A percentile compares a stretch with the other conserved stretches of the same genome.
These are phyloP conservation scores for Cornus kousa DNA, from an alignment of 148 eudicot species.

Conservation along the genomic window DNA sequence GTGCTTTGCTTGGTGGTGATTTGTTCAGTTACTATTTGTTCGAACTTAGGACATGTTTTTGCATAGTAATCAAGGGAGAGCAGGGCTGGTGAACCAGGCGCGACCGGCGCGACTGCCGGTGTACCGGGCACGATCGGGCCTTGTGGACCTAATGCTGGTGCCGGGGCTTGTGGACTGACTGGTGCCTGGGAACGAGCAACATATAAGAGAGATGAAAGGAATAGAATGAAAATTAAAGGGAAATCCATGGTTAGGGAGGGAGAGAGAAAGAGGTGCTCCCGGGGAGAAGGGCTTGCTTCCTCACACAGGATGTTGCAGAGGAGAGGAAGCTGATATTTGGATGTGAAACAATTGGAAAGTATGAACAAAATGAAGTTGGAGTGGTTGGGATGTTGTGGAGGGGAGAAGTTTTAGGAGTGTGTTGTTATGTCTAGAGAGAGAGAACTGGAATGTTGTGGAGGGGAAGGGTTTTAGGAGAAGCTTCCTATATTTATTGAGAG, in stretches of 20 bases:
- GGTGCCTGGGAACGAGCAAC: not conserved
- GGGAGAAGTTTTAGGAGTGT: not conserved
- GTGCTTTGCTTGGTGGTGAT: constrained; percentile 17
- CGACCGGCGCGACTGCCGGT: too few species aligned
- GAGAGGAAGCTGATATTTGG: not conserved
- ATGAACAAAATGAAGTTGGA: not conserved
- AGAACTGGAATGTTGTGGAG: not conserved
- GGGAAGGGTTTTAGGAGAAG: not conserved
- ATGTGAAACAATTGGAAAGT: not conserved
- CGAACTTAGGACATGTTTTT: constrained; percentile 15
- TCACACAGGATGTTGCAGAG: not conserved
- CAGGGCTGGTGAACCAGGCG: not conserved
- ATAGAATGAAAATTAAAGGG: not conserved
- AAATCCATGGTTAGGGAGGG: constrained; percentile 1
- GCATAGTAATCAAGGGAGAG: constrained; percentile 9
- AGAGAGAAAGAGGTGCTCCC: not conserved
- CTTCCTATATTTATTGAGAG: too few species aligned
- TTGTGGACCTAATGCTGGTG: too few species aligned
- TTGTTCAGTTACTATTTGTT: constrained; percentile 11
- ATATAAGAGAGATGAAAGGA: not conserved
- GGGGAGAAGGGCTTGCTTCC: not conserved
- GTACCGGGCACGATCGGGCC: too few species aligned
- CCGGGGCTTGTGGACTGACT: too few species aligned
- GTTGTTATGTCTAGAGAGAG: not conserved
- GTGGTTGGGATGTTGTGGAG: not conserved